Evolutionary conservation across 768 basidiomycete species (phyloP).

Genomic region (Hemileccinum impolitum): DNA sequence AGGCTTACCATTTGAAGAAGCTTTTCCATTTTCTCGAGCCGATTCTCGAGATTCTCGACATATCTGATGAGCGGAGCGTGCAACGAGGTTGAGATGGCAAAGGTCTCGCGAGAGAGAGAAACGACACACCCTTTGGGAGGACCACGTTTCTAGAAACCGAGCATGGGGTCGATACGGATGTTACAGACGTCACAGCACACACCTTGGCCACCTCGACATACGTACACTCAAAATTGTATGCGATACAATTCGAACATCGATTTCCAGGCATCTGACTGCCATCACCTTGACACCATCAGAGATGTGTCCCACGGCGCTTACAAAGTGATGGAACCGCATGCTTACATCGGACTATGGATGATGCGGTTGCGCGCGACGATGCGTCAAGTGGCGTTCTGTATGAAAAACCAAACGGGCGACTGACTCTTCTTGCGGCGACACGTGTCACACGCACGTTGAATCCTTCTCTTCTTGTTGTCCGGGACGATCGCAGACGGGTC

Average conservation of each 20-base stretch:
- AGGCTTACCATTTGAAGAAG: conserved; percentile 48
- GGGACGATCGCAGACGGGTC: conserved; percentile 24
- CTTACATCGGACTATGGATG: conserved; percentile 23
- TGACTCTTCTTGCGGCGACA: conserved; percentile 82
- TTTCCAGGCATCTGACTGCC: conserved; percentile 57
- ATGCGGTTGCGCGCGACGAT: too few relatives aligned
- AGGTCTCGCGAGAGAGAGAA: neutral
- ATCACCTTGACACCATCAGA: conserved; percentile 44
- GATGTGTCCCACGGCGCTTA: too few relatives aligned
- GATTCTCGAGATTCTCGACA: conserved; percentile 58
- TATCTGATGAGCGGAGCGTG: conserved; percentile 37
- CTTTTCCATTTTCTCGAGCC: conserved; percentile 63
- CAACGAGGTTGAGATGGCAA: neutral
- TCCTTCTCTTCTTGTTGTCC: conserved; percentile 61
- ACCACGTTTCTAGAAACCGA: too few relatives aligned
- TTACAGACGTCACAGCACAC: conserved; percentile 4
- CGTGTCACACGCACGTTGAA: conserved; percentile 78
- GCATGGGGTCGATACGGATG: too few relatives aligned
- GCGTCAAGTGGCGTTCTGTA: too few relatives aligned
- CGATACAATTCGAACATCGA: conserved; percentile 54
- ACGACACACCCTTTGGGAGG: conserved; percentile 33
- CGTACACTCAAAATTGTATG: conserved; percentile 47
- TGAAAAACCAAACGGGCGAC: conserved; percentile 15
- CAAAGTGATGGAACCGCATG: too few relatives aligned
- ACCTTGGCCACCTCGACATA: conserved; percentile 58